Percentiles rank a stretch among this genome's conserved stretches.
Conservation (phyloP, 1,139 yeast species). For the Scheffersomyces stambukii region DNA sequence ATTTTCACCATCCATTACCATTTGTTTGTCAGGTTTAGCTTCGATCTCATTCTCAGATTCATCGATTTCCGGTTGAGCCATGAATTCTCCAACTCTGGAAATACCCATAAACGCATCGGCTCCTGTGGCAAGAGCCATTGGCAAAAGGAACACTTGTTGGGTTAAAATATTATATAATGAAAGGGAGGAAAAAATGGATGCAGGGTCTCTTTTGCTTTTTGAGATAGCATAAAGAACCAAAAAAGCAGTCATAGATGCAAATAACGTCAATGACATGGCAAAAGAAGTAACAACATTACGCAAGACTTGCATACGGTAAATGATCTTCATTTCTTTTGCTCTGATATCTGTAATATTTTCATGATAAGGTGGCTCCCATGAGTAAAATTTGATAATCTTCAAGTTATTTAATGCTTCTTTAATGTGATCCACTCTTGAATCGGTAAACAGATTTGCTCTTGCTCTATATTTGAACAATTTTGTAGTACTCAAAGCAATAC, state of each 20-base stretch:
- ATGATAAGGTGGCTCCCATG: constrained; percentile 67
- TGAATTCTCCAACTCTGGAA: constrained; percentile 51
- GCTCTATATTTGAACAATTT: constrained; percentile 24
- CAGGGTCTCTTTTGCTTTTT: constrained; percentile 50
- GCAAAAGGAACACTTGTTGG: constrained; percentile 55
- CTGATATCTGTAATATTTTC: constrained; percentile 45
- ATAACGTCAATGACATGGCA: constrained; percentile 56
- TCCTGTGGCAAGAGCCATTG: constrained; percentile 64
- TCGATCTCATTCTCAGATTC: constrained; percentile 13
- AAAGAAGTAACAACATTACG: constrained; percentile 59
- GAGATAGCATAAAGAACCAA: constrained; percentile 57
- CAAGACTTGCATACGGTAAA: constrained; percentile 47
- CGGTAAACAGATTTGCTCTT: constrained; percentile 28
- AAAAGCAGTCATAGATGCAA: constrained; percentile 72
- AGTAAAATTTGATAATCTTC: constrained; percentile 37
- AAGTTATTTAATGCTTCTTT: constrained; percentile 34
- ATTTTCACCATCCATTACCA: constrained; percentile 17
- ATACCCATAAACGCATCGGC: constrained; percentile 69
- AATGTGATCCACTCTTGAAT: constrained; percentile 27
- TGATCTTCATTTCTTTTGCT: constrained; percentile 43
- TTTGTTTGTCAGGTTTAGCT: constrained; percentile 21
- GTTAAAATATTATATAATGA: constrained; percentile 65
- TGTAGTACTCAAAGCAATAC: constrained; percentile 20
- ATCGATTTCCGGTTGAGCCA: constrained; percentile 28
- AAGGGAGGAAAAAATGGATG: constrained; percentile 74